These are phyloP conservation scores for Marsdenia floribunda DNA, from an alignment of 257 asterid genomes.

Conservation along the genomic window DNA sequence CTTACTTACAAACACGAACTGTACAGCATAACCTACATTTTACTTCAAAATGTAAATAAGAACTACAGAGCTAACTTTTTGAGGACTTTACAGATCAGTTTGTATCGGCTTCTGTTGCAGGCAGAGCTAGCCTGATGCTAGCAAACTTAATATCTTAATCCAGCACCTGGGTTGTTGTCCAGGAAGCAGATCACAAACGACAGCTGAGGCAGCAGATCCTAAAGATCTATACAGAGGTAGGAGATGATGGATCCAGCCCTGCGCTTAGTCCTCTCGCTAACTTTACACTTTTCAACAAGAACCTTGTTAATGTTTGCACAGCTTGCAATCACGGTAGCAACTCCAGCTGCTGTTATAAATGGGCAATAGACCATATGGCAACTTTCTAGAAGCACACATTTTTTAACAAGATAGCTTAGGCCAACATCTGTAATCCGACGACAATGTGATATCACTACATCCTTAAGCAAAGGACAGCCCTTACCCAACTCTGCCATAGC, in stretches of 20 bases:
- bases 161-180: not conserved
- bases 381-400: constrained; percentile 52
- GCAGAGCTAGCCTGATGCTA: not conserved
- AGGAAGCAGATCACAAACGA: not conserved
- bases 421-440: constrained; percentile 68
- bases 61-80: no score
- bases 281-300: constrained; percentile 76
- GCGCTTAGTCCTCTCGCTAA: constrained; percentile 63
- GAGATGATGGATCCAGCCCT: constrained; percentile 77
- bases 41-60: no score
- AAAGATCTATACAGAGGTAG: constrained; percentile 70
- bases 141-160: not conserved
- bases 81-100: no score
- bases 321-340: constrained; percentile 59
- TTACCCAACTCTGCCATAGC: constrained; percentile 71
- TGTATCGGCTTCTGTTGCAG: no score
- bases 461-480: constrained; percentile 68
- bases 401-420: constrained; percentile 45
- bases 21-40: no score
- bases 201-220: not conserved
- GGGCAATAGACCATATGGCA: constrained; percentile 90
- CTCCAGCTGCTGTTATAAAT: constrained; percentile 56
- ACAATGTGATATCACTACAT: constrained; percentile 83
- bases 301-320: constrained; percentile 60
- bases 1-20: no score